Percentiles rank a stretch among this genome's conserved stretches.
These are phyloP conservation scores for Fonsecaea erecta DNA, from an alignment of 2,329 filamentous ascomycete species.

Conservation along the genomic window DNA sequence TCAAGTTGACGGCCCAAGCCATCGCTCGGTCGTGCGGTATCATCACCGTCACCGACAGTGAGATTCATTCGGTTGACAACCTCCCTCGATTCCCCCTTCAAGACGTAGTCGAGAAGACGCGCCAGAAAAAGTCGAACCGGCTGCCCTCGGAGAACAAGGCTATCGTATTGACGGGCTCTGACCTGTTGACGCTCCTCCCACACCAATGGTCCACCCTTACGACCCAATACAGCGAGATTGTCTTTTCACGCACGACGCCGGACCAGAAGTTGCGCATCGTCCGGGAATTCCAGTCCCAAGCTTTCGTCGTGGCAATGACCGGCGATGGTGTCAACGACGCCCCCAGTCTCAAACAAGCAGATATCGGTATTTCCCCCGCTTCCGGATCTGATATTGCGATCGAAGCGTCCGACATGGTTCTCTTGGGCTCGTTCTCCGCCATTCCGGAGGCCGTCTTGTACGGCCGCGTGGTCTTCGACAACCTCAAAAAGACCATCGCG, in stretches of 20 bases:
- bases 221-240: conserved; percentile 69
- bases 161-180: conserved; percentile 68
- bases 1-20: conserved; percentile 72
- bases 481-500: conserved; percentile 76
- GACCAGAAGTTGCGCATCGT: conserved; percentile 82
- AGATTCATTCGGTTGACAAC: conserved; percentile 59
- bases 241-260: conserved; percentile 76
- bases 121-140: conserved; percentile 15
- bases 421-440: conserved; percentile 71
- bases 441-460: conserved; percentile 74
- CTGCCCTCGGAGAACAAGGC: conserved; percentile 47
- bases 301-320: conserved; percentile 61
- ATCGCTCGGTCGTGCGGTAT: conserved; percentile 76
- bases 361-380: conserved; percentile 64
- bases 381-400: conserved; percentile 65
- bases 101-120: conserved; percentile 28
- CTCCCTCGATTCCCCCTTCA: conserved; percentile 48
- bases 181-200: conserved; percentile 68
- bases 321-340: conserved; percentile 56
- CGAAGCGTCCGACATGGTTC: conserved; percentile 65
- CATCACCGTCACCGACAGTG: conserved; percentile 54
- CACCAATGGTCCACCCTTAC: conserved; percentile 69
- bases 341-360: conserved; percentile 62
- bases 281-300: conserved; percentile 69
- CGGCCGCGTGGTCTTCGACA: conserved; percentile 77